Conservation (phyloP, 805 yeast species). For the Starmera caribaea region DNA sequence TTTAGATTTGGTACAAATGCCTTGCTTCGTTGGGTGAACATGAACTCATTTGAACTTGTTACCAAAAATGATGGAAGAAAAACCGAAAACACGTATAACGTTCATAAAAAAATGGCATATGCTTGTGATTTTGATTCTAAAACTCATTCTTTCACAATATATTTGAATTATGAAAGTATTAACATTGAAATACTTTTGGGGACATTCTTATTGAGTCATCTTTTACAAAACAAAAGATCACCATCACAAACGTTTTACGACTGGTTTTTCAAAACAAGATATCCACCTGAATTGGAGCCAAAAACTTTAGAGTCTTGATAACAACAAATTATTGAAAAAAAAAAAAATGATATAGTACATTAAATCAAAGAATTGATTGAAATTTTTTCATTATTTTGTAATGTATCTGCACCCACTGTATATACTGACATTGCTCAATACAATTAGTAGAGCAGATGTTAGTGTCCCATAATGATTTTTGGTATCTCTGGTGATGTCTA, state of each 20-base stretch:
- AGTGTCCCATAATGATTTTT: conserved; percentile 13
- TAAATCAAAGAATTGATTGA: background rate
- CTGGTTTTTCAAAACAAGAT: conserved; percentile 1
- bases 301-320: too few relatives aligned
- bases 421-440: conserved; percentile 6
- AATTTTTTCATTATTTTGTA: conserved; percentile 3
- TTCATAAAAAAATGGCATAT: conserved; percentile 12
- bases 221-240: background rate
- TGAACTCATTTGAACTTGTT: conserved; percentile 13
- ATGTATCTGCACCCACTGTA: conserved; percentile 15
- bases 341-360: background rate
- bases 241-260: background rate
- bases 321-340: too few relatives aligned
- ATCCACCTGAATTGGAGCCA: background rate
- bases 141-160: conserved; percentile 4
- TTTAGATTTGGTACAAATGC: conserved; percentile 11
- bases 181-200: conserved; percentile 16
- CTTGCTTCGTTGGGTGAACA: conserved; percentile 14
- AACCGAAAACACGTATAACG: background rate
- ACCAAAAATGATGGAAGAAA: conserved; percentile 1
- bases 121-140: conserved; percentile 9
- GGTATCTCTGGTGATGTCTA: conserved; percentile 11
- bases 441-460: conserved; percentile 9
- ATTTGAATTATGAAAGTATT: conserved; percentile 13
- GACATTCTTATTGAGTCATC: conserved; percentile 8